These are phyloP conservation scores for Peronospora tabacina DNA, from an alignment of 352 stramenopile species.

Conservation along the genomic window DNA sequence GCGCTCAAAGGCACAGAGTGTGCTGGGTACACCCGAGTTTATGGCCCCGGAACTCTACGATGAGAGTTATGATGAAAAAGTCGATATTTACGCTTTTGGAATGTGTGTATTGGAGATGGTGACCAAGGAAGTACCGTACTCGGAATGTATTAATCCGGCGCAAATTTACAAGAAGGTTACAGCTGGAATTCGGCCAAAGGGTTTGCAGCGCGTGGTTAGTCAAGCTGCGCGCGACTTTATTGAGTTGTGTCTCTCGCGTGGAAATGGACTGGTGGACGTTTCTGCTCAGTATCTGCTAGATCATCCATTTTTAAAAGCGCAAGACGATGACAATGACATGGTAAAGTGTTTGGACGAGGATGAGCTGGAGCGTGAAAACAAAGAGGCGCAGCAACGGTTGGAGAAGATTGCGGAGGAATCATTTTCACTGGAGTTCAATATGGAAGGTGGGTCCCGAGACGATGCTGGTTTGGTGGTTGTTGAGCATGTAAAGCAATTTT, in stretches of 20 bases:
- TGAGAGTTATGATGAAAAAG: constrained; percentile 96
- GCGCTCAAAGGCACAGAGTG: constrained; percentile 79
- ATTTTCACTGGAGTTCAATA: constrained; percentile 63
- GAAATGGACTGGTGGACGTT: constrained; percentile 73
- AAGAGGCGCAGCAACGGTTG: constrained; percentile 38
- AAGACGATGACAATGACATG: constrained; percentile 76
- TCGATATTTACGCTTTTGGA: constrained; percentile 97
- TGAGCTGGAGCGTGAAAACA: constrained; percentile 47
- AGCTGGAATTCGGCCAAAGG: constrained; percentile 66
- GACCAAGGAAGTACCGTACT: constrained; percentile 97
- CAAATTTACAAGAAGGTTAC: constrained; percentile 91
- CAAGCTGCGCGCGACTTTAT: constrained; percentile 75
- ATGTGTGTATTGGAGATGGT: constrained; percentile 99
- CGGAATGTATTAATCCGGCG: constrained; percentile 89
- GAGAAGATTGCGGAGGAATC: constrained; percentile 52
- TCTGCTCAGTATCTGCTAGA: constrained; percentile 70
- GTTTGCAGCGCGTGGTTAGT: constrained; percentile 64
- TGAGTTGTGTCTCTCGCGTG: constrained; percentile 71
- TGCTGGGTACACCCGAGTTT: constrained; percentile 98
- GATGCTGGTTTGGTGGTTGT: constrained; percentile 18
- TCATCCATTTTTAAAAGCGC: constrained; percentile 69
- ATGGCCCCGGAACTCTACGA: constrained; percentile 99
- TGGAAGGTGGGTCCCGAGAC: constrained; percentile 64
- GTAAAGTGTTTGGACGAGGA: constrained; percentile 66
- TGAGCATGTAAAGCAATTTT: constrained; percentile 43